Percentiles rank a stretch among this genome's conserved stretches.
Conservation (phyloP, 495 filamentous ascomycete species). For the Podospora sp. region DNA sequence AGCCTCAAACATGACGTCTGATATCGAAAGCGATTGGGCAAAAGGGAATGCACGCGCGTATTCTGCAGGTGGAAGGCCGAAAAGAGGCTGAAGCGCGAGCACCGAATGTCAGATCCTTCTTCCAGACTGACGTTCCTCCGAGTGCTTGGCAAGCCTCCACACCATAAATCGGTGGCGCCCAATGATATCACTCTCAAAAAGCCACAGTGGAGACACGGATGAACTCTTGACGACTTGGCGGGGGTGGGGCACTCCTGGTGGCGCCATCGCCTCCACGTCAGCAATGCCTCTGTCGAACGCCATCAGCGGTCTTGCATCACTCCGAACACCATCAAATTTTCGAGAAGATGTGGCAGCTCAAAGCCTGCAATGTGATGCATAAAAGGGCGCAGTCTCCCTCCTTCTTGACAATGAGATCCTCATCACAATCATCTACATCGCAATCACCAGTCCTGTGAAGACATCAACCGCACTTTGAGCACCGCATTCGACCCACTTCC, state of each 20-base stretch:
- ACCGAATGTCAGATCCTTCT: too few relatives aligned
- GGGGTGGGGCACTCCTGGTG: background rate
- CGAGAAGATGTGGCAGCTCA: background rate
- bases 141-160: background rate
- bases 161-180: background rate
- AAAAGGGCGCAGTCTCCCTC: background rate
- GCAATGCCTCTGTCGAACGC: background rate
- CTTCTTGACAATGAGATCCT: background rate
- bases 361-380: background rate
- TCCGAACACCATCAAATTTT: background rate
- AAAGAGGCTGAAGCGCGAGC: too few relatives aligned
- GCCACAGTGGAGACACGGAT: background rate
- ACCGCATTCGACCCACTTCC: too few relatives aligned
- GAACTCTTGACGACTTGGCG: background rate
- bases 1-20: too few relatives aligned
- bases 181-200: background rate
- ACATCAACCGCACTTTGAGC: background rate
- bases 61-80: too few relatives aligned
- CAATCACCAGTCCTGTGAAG: background rate
- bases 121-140: background rate
- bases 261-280: background rate
- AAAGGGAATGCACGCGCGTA: too few relatives aligned
- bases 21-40: too few relatives aligned
- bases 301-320: background rate
- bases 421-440: background rate